phyloP scores from a whole-genome alignment of 176 grass and related monocot species.

The Zoysia pacifica region DNA sequence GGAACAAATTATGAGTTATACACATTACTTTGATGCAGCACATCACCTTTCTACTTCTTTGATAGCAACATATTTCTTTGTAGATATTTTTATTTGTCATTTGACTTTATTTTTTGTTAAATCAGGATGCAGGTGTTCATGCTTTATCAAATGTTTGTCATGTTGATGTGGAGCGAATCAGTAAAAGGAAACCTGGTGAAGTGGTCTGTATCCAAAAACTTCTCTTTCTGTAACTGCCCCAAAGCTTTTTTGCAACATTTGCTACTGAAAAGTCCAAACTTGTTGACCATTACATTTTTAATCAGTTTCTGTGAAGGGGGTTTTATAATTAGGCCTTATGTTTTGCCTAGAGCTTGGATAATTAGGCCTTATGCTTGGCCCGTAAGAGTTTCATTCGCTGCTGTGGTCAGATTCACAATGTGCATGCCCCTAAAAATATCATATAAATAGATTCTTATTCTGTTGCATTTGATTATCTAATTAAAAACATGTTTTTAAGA shows the following conservation, averaged over 20 bases:
- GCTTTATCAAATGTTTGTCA: conserved; percentile 95
- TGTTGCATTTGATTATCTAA: conserved; percentile 1
- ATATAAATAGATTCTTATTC: not conserved
- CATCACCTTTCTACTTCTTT: not conserved
- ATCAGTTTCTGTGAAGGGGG: too few relatives aligned
- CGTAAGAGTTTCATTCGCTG: too few relatives aligned
- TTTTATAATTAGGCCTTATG: too few relatives aligned
- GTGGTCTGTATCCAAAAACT: conserved; percentile 56
- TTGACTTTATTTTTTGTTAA: conserved; percentile 6
- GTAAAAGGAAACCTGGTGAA: conserved; percentile 96
- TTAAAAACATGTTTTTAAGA: conserved; percentile 14
- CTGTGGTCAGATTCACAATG: not conserved
- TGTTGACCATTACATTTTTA: conserved; percentile 3
- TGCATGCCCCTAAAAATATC: not conserved
- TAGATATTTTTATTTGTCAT: conserved; percentile 20
- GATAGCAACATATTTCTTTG: conserved; percentile 1
- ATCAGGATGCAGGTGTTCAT: conserved; percentile 90
- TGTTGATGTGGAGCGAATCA: conserved; percentile 93
- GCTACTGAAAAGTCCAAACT: not conserved
- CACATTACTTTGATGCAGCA: not conserved
- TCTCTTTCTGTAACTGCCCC: conserved; percentile 2
- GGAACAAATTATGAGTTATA: not conserved
- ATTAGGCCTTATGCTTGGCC: too few relatives aligned
- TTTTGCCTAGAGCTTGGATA: too few relatives aligned
- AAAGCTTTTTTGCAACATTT: conserved; percentile 12